Base-by-base conservation (phyloP, 345 rosid species). In the Rhizophora apiculata region DNA sequence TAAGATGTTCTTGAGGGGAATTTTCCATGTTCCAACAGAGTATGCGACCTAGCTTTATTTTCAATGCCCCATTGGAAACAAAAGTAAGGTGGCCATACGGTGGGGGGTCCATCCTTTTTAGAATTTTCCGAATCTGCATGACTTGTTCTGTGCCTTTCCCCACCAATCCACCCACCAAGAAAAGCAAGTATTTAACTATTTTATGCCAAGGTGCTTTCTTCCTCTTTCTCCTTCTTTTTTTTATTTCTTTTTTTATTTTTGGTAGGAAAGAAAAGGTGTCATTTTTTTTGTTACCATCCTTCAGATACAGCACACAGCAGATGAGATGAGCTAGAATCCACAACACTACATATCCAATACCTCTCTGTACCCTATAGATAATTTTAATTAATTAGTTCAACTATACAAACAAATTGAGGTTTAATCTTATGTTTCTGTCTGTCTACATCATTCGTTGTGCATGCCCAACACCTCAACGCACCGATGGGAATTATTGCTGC, bases 401-500 rank as follows among this genome's bases (percentile, higher is more conserved):
- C 34, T 11, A 37, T 24, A 0, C 19, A 21, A 61, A 67, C 30
- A 32, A 37, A 49, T 27, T 60, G 39, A 54, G 62, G 59, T 58
- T 58, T 43, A 43, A 29, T 58, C 63, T 30, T 64, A 74, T 69
- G 72, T 61, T 69, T 65, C 21, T 29, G 13, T 29, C 56, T 16
- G 43, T 49, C 37, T 15, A 27, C 72, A 70, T 67, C 75, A 63
- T 65, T 60, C 30, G 34, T 18, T 26, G 53, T 64, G 72, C 64
- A 52, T 58, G 54, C 69, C 69, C 55, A 55, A 48, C 63, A 21
- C 60, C 73, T 29, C 65, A 67, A 37, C 59, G 3, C 63, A 39
- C 70, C 83, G 67, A 76, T 76, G 59, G 63, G 52, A 75, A 66
- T 72, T 76, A 66, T 72, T 76, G 83, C 75, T 70, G 54, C 73